These are phyloP conservation scores for Nitzschia sp. DNA, from an alignment of 108 stramenopile genomes.

Conservation along the genomic window DNA sequence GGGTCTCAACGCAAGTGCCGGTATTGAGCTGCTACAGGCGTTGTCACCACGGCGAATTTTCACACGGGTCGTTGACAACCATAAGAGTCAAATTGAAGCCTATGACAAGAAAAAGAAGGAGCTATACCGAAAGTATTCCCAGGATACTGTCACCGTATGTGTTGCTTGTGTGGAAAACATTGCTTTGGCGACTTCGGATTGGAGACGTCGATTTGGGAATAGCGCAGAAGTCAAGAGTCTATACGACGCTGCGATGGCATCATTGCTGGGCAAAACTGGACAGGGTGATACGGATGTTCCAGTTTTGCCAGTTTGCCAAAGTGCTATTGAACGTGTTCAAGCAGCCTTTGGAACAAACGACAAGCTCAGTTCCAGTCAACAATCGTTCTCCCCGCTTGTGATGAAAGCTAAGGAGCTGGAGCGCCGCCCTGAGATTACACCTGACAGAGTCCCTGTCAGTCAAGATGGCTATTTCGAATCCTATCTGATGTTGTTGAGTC, in stretches of 20 bases:
- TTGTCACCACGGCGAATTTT: conserved; percentile 38
- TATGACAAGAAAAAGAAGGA: conserved; percentile 41
- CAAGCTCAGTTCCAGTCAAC: not conserved
- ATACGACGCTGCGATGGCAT: conserved; percentile 30
- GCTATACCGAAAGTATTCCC: conserved; percentile 38
- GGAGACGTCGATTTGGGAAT: conserved; percentile 36
- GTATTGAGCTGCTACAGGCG: conserved; percentile 29
- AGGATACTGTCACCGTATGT: conserved; percentile 44
- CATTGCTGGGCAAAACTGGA: conserved; percentile 39
- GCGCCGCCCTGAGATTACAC: conserved; percentile 21
- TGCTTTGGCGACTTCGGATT: conserved; percentile 44
- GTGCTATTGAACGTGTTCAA: conserved; percentile 46
- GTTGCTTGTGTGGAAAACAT: conserved; percentile 64
- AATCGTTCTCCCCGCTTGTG: conserved; percentile 27
- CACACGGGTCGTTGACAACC: conserved; percentile 33
- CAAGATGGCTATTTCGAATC: conserved; percentile 27
- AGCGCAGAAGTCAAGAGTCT: conserved; percentile 36
- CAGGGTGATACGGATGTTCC: conserved; percentile 31
- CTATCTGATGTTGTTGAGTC: conserved; percentile 46
- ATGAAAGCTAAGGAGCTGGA: conserved; percentile 16
- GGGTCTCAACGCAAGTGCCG: conserved; percentile 25
- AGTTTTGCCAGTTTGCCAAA: conserved; percentile 35
- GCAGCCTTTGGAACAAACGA: conserved; percentile 21
- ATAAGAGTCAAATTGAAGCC: conserved; percentile 34
- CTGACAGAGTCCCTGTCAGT: conserved; percentile 16